Evolutionary conservation across 2,329 filamentous ascomycete genomes (phyloP).

Genomic region (Fusarium zealandicum): DNA sequence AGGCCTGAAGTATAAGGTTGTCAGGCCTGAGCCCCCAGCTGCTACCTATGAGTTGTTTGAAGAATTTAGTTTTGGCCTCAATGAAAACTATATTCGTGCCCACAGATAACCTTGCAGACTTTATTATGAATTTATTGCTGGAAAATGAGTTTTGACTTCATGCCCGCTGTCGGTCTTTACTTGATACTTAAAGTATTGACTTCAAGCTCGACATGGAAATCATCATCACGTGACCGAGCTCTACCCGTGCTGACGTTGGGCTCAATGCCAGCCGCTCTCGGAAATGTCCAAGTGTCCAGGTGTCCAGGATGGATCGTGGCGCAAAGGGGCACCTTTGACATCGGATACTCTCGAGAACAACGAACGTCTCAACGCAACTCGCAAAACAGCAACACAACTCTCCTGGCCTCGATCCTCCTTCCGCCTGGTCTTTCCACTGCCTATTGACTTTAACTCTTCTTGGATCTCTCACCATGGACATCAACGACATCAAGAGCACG

Average conservation of each 20-base stretch:
- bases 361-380: slow-evolving; percentile 14
- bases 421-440: neutral
- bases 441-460: slow-evolving; percentile 21
- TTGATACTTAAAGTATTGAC: too few species aligned
- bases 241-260: slow-evolving; percentile 34
- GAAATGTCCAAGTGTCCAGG: slow-evolving; percentile 43
- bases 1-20: slow-evolving; percentile 49
- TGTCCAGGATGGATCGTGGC: slow-evolving; percentile 40
- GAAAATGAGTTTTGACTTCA: too few species aligned
- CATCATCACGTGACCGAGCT: slow-evolving; percentile 21
- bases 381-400: slow-evolving; percentile 19
- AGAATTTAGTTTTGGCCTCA: too few species aligned
- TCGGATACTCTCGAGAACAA: slow-evolving; percentile 10
- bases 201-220: neutral
- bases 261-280: slow-evolving; percentile 13
- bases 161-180: too few species aligned
- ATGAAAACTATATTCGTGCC: too few species aligned
- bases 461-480: slow-evolving; percentile 70
- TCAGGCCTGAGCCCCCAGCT: too few species aligned
- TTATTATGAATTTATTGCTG: too few species aligned
- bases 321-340: slow-evolving; percentile 38
- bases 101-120: too few species aligned
- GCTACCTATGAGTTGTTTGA: too few species aligned
- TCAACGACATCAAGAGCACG: slow-evolving; percentile 82
- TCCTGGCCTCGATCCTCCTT: slow-evolving; percentile 5